Conservation (phyloP, 208 protist species). For the Crithidia sp. region DNA sequence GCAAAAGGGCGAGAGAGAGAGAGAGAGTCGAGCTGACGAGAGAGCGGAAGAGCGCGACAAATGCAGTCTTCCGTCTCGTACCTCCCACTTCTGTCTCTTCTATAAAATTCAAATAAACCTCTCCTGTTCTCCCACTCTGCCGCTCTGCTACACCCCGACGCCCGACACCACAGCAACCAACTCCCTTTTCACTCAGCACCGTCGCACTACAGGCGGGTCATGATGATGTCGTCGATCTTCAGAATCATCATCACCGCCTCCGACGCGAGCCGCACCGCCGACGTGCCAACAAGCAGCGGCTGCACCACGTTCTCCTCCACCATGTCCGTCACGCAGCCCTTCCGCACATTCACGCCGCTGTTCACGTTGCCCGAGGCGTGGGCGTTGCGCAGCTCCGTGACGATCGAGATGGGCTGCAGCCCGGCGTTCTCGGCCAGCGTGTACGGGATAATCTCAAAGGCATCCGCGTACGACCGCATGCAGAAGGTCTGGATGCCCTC, state of each 20-base stretch:
- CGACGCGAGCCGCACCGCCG: conserved; percentile 96
- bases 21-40: no score
- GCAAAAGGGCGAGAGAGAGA: neutral
- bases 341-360: conserved; percentile 95
- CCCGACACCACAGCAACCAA: no score
- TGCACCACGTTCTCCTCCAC: conserved; percentile 98
- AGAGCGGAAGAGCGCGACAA: no score
- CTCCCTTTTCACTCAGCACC: neutral
- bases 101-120: no score
- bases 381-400: conserved; percentile 97
- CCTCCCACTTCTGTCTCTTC: no score
- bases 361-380: conserved; percentile 93
- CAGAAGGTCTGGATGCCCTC: conserved; percentile 93
- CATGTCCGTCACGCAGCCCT: conserved; percentile 97
- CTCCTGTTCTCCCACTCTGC: no score
- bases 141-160: no score
- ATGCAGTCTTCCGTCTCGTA: no score
- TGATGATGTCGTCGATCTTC: conserved; percentile 95
- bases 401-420: conserved; percentile 97
- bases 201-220: conserved; percentile 65
- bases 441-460: conserved; percentile 98
- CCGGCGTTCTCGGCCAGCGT: conserved; percentile 99
- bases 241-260: conserved; percentile 99
- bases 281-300: conserved; percentile 96
- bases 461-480: conserved; percentile 97